Percentiles rank a stretch among this genome's conserved stretches.
These are phyloP conservation scores for Trematosphaeria pertusa DNA, from an alignment of 2,329 filamentous ascomycete species.

Conservation along the genomic window DNA sequence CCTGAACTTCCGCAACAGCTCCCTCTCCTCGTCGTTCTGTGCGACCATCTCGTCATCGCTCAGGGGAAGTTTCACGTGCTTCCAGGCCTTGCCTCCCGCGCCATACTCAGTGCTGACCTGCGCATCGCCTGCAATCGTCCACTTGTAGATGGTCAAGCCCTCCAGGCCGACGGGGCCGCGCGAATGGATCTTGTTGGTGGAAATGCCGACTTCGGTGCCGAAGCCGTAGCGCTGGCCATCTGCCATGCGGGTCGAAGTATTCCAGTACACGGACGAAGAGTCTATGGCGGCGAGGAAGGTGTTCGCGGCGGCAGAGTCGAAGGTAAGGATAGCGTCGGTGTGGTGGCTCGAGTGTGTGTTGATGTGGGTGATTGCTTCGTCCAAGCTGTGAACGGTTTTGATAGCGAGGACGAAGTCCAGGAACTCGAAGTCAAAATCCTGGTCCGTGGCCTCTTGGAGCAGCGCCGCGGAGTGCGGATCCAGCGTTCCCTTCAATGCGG, in stretches of 20 bases:
- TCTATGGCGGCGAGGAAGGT: slow-evolving; percentile 86
- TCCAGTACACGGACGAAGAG: slow-evolving; percentile 95
- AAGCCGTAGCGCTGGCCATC: slow-evolving; percentile 98
- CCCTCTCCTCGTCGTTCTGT: slow-evolving; percentile 40
- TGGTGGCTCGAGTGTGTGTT: slow-evolving; percentile 92
- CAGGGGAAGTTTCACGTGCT: slow-evolving; percentile 59
- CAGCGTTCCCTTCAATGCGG: slow-evolving; percentile 62
- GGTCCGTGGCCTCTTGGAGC: slow-evolving; percentile 70
- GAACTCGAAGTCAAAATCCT: slow-evolving; percentile 89
- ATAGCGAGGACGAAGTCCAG: slow-evolving; percentile 84
- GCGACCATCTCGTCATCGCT: slow-evolving; percentile 38
- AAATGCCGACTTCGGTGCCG: slow-evolving; percentile 97
- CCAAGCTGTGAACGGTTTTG: slow-evolving; percentile 71
- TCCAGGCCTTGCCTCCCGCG: slow-evolving; percentile 61
- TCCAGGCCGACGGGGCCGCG: slow-evolving; percentile 92
- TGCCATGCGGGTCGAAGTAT: slow-evolving; percentile 90
- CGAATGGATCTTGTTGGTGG: slow-evolving; percentile 97
- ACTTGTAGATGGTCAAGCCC: slow-evolving; percentile 97
- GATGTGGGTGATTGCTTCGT: slow-evolving; percentile 84
- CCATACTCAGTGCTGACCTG: slow-evolving; percentile 82
- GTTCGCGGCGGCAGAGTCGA: slow-evolving; percentile 71
- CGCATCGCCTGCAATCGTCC: slow-evolving; percentile 82
- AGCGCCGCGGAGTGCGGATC: slow-evolving; percentile 49
- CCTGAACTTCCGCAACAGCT: slow-evolving; percentile 42
- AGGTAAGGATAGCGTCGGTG: slow-evolving; percentile 89